Conservation (phyloP, 2,329 filamentous ascomycete genomes). For the Bipolaris sorokiniana region DNA sequence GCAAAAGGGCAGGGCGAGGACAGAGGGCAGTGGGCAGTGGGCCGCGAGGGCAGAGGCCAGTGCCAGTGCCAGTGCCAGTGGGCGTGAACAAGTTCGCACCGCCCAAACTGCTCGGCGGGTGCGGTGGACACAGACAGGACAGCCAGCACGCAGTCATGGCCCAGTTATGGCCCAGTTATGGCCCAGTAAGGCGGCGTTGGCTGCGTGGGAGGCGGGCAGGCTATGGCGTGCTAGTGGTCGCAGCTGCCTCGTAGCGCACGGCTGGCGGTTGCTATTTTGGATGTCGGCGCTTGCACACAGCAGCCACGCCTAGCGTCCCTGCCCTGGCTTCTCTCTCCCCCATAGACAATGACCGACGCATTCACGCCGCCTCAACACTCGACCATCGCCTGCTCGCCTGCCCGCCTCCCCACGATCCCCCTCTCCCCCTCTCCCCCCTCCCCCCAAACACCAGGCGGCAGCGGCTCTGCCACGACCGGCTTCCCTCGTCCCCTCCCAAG, state of each 20-base stretch:
- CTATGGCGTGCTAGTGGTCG: constrained; percentile 24
- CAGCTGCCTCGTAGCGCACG: constrained; percentile 21
- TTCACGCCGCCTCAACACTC: constrained; percentile 25
- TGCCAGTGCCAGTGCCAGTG: background rate
- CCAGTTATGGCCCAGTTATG: no score
- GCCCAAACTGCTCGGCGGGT: background rate
- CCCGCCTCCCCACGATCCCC: constrained; percentile 24
- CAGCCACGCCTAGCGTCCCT: constrained; percentile 13
- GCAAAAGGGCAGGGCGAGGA: background rate
- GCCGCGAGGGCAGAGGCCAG: background rate
- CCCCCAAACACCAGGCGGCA: constrained; percentile 27
- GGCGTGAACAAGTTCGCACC: background rate
- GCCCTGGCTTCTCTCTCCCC: constrained; percentile 26
- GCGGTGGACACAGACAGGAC: background rate
- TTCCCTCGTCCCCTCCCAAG: constrained; percentile 28
- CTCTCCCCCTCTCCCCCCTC: background rate
- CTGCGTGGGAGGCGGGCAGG: constrained; percentile 4
- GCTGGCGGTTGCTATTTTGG: constrained; percentile 20
- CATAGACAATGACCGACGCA: constrained; percentile 34
- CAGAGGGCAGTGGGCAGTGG: background rate
- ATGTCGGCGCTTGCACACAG: constrained; percentile 20
- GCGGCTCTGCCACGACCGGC: constrained; percentile 35
- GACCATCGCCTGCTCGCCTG: constrained; percentile 9
- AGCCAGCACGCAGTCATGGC: no score
- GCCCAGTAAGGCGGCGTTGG: background rate